Base-by-base conservation (phyloP, 331 rosid genomes). In the Spiraea crenata region DNA sequence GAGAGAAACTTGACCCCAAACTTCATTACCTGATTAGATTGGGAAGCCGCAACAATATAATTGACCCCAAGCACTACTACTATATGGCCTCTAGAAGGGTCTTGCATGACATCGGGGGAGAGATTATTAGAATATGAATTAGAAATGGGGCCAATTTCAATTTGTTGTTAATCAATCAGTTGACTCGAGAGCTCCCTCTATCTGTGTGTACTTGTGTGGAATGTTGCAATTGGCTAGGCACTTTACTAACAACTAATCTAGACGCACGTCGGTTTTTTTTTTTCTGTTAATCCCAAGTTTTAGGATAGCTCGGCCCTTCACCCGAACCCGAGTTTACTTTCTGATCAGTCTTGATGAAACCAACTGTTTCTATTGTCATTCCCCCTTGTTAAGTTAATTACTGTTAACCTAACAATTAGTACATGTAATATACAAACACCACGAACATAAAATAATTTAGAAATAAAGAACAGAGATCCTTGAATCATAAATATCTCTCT, bases 371-470 rank as follows among this genome's bases (percentile, higher is more conserved):
- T 74, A 76, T 55, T 74, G 74, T 71, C 49, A 72, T 61, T 2
- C 31, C 31, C 31, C 31, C 31, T 57, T 74, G 72, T 71, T 51
- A 72, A 66, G 78, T 25, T 25, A 25, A 25, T 79, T 70, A 67
- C 65, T 72, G 68, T 58, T 72, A 72, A 74, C 76, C 76, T 80
- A 72, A 75, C 73, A 47, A 20, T 44, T 51, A 50, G 59, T 57
- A 41, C 49, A 45, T 5, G 38, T 63, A 42, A 1, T 25, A 25
- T 25, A 25, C 31, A 51, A 38, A 69, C 60, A 48, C 34, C 31
- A 60, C 11, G 3, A 34, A 52, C 9, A 50, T 39, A 63, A 37
- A 57, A 59, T 42, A 3, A n/a, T 11, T 6, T 35, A 6, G 16
- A 14, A 59, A 3, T 19, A 5, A 55, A 13, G 10, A 17, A 9